phyloP scores from a whole-genome alignment of 2,329 filamentous ascomycete genomes.

The Monilinia polystroma region DNA sequence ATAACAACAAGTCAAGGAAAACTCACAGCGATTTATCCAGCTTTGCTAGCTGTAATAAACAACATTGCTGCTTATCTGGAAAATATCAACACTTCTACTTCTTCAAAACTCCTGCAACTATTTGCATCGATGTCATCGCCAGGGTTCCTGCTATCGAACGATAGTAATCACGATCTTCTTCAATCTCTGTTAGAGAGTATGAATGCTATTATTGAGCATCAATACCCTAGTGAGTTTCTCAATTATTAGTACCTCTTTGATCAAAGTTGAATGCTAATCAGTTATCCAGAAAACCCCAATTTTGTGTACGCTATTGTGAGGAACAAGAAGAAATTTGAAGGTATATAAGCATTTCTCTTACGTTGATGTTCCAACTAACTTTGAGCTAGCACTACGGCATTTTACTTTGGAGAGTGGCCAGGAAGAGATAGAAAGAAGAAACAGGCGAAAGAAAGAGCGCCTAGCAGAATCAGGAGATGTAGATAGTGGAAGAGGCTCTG shows the following conservation, averaged over 20 bases:
- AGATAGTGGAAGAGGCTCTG: conserved; percentile 55
- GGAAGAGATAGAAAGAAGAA: conserved; percentile 82
- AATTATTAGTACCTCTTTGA: not conserved
- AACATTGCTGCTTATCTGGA: conserved; percentile 87
- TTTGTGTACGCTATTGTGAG: conserved; percentile 77
- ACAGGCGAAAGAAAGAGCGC: conserved; percentile 65
- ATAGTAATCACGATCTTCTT: conserved; percentile 81
- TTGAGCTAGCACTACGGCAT: conserved; percentile 60
- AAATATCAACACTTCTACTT: conserved; percentile 70
- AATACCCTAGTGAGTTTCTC: conserved; percentile 65
- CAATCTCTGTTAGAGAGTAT: conserved; percentile 83
- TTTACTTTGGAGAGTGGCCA: conserved; percentile 92
- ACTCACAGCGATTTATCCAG: conserved; percentile 87
- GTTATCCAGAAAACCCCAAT: conserved; percentile 64
- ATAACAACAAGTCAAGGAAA: conserved; percentile 90
- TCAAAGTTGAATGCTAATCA: conserved; percentile 1
- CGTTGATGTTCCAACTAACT: conserved; percentile 22
- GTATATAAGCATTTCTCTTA: conserved; percentile 25
- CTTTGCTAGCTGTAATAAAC: conserved; percentile 86
- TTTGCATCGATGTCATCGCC: conserved; percentile 92
- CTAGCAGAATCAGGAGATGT: conserved; percentile 51
- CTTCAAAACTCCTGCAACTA: conserved; percentile 80
- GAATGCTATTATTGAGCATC: conserved; percentile 86
- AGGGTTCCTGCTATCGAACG: conserved; percentile 87
- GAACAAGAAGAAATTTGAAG: conserved; percentile 77